These are phyloP conservation scores for Candida mattraensis DNA, from an alignment of 805 yeast species.

Conservation along the genomic window DNA sequence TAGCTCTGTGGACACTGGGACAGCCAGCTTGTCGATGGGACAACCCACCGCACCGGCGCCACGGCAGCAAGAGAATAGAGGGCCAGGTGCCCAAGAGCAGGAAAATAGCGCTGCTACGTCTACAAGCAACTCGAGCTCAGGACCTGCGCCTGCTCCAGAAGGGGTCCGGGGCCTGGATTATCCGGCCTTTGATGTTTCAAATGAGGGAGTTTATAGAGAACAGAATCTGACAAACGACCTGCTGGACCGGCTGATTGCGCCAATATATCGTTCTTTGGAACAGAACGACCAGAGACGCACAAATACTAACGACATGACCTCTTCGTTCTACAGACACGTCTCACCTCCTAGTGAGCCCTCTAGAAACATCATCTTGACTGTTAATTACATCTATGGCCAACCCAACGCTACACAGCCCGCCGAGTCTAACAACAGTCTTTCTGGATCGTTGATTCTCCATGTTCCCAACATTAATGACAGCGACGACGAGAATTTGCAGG, in stretches of 20 bases:
- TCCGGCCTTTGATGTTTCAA: slow-evolving; percentile 38
- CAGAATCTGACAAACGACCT: slow-evolving; percentile 20
- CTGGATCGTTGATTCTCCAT: slow-evolving; percentile 62
- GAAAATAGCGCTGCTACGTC: slow-evolving; percentile 1
- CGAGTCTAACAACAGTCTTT: slow-evolving; percentile 31
- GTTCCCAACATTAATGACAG: slow-evolving; percentile 65
- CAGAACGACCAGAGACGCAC: slow-evolving; percentile 9
- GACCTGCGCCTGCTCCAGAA: too few relatives aligned
- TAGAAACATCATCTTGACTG: slow-evolving; percentile 41
- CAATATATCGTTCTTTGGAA: slow-evolving; percentile 26
- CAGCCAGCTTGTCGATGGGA: slow-evolving; percentile 2
- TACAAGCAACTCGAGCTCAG: too few relatives aligned
- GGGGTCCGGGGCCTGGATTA: slow-evolving; percentile 36
- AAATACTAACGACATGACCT: slow-evolving; percentile 3
- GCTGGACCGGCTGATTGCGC: slow-evolving; percentile 25
- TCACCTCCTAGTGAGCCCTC: slow-evolving; percentile 24
- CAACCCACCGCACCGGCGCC: slow-evolving; percentile 3
- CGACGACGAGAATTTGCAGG: slow-evolving; percentile 60
- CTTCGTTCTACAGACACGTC: slow-evolving; percentile 5
- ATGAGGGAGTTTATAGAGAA: slow-evolving; percentile 32
- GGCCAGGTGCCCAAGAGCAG: neutral
- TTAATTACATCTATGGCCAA: slow-evolving; percentile 38
- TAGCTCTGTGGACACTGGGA: slow-evolving; percentile 4
- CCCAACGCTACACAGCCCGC: slow-evolving; percentile 21
- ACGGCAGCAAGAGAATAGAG: slow-evolving; percentile 1